phyloP scores from a whole-genome alignment of 1,284 basidiomycete genomes.

The Malassezia yamatoensis region DNA sequence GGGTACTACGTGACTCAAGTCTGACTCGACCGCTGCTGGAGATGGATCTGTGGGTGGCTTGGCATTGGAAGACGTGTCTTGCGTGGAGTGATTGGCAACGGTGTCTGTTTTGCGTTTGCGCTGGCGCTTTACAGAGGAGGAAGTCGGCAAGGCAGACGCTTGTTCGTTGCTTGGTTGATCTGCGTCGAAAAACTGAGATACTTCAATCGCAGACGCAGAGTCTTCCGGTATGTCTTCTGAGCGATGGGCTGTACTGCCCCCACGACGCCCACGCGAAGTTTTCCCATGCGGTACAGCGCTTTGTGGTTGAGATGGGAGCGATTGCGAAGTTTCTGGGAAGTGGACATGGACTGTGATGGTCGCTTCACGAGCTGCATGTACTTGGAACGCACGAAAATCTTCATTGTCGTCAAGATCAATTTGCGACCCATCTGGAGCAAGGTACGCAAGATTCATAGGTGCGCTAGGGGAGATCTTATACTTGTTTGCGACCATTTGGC shows the following conservation, averaged over 20 bases:
- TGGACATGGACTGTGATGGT: conserved; percentile 22
- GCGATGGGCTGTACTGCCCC: not conserved
- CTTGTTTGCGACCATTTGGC: conserved; percentile 15
- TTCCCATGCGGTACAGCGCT: not conserved
- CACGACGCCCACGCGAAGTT: not conserved
- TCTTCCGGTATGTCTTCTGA: not conserved
- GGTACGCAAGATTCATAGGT: conserved; percentile 23
- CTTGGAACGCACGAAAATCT: conserved; percentile 27
- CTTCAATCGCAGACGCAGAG: not conserved
- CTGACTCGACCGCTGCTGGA: not conserved
- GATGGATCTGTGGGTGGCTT: not conserved
- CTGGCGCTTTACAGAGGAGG: not conserved
- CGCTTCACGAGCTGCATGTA: conserved; percentile 20
- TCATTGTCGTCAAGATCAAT: conserved; percentile 28
- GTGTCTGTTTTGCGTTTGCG: not conserved
- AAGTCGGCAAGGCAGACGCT: not conserved
- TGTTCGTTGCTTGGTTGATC: not conserved
- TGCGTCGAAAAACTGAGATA: not conserved
- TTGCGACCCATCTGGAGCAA: conserved; percentile 23
- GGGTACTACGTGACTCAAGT: not conserved
- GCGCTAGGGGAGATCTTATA: conserved; percentile 18
- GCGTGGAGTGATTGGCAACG: not conserved
- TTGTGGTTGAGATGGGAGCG: not conserved
- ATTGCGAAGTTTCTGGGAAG: not conserved
- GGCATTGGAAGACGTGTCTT: not conserved